Evolutionary conservation across 2,329 filamentous ascomycete species (phyloP).

Genomic region (Xylaria digitata): DNA sequence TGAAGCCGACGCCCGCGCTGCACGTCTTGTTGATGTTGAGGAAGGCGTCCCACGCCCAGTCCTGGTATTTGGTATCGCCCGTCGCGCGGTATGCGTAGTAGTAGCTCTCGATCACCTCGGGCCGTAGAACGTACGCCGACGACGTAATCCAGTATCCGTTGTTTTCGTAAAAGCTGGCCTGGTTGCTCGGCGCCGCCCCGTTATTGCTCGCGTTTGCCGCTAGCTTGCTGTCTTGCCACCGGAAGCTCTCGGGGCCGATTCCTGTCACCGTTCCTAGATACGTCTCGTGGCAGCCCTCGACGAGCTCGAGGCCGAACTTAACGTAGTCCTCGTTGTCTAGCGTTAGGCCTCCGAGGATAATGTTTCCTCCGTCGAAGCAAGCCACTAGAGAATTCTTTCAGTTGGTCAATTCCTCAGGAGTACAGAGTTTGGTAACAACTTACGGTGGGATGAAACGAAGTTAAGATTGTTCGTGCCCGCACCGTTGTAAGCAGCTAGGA

Average conservation of each 20-base stretch:
- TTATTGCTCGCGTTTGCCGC: constrained; percentile 56
- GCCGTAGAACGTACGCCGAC: constrained; percentile 74
- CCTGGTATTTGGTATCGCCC: constrained; percentile 78
- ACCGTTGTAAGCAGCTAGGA: constrained; percentile 69
- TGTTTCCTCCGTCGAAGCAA: constrained; percentile 87
- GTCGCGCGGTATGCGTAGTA: constrained; percentile 90
- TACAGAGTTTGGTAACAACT: constrained; percentile 40
- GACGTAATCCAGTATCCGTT: constrained; percentile 78
- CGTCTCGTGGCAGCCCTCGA: constrained; percentile 78
- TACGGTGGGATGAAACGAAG: constrained; percentile 63
- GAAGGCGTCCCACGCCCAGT: constrained; percentile 87
- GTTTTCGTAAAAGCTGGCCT: constrained; percentile 70
- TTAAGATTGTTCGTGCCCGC: constrained; percentile 50
- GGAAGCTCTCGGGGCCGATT: constrained; percentile 81
- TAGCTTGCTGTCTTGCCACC: constrained; percentile 64
- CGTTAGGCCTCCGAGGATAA: constrained; percentile 82
- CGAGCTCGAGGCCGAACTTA: constrained; percentile 77
- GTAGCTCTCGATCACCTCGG: constrained; percentile 84
- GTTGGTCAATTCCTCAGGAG: background rate
- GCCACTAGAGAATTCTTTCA: constrained; percentile 64
- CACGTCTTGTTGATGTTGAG: constrained; percentile 72
- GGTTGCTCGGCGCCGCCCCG: constrained; percentile 55
- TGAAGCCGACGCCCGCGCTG: constrained; percentile 73
- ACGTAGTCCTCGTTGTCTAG: constrained; percentile 74
- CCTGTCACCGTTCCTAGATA: constrained; percentile 75